Conservation (phyloP, 371 early-diverging fungal species). For the Actinomortierella wolfii region DNA sequence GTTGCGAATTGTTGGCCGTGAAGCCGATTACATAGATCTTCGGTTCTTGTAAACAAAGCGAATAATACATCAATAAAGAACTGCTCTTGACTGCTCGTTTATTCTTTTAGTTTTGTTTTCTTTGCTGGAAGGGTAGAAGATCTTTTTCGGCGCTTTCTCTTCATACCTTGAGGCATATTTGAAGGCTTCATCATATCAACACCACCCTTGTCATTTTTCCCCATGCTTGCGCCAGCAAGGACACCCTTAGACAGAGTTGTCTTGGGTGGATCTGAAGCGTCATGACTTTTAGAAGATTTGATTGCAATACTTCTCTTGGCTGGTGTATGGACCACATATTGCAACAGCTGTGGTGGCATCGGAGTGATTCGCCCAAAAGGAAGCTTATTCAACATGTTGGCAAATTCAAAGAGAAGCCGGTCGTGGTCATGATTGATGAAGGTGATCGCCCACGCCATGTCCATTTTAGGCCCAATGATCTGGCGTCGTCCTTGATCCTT, state of each 20-base stretch:
- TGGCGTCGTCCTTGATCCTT: conserved; percentile 13
- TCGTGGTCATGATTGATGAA: conserved; percentile 66
- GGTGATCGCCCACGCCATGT: conserved; percentile 59
- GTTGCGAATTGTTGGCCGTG: conserved; percentile 59
- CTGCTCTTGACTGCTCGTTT: too few species aligned
- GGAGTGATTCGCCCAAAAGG: conserved; percentile 57
- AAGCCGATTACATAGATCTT: conserved; percentile 51
- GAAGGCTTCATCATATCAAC: too few species aligned
- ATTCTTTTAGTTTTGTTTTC: too few species aligned
- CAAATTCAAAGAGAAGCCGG: conserved; percentile 53
- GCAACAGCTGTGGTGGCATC: conserved; percentile 53
- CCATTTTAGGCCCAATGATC: conserved; percentile 38
- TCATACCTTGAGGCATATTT: too few species aligned
- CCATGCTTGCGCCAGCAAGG: too few species aligned
- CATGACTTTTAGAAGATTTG: too few species aligned
- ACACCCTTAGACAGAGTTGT: too few species aligned
- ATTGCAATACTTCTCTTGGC: not conserved
- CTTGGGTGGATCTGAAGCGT: too few species aligned
- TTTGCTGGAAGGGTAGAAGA: too few species aligned
- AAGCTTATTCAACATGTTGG: conserved; percentile 51
- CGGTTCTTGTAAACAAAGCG: conserved; percentile 9
- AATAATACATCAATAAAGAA: too few species aligned
- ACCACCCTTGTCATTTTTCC: too few species aligned
- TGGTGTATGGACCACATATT: not conserved
- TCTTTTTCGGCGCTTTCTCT: too few species aligned